phyloP scores from a whole-genome alignment of 148 eudicot species.

The Bassia scoparia region DNA sequence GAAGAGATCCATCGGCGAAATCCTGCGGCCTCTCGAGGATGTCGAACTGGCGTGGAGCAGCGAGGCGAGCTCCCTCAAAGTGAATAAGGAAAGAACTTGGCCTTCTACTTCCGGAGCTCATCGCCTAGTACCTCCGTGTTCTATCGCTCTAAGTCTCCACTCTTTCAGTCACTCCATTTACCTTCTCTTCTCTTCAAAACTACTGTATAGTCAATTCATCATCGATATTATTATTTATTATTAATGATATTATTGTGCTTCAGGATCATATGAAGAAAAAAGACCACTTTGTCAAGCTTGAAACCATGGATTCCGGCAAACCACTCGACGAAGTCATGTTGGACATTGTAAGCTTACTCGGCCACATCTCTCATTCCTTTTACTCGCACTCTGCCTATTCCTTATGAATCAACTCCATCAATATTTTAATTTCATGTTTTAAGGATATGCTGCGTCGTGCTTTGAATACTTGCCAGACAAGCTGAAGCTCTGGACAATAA shows the following conservation, averaged over 20 bases:
- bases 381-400: not conserved
- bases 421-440: slow-evolving; percentile 19
- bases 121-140: slow-evolving; percentile 85
- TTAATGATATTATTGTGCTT: no score
- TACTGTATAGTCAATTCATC: no score
- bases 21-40: slow-evolving; percentile 89
- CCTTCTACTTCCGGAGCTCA: slow-evolving; percentile 78
- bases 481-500: slow-evolving; percentile 87
- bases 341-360: slow-evolving; percentile 66
- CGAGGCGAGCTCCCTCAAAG: slow-evolving; percentile 59
- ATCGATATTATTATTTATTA: no score
- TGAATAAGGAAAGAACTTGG: slow-evolving; percentile 73
- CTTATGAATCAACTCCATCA: slow-evolving; percentile 14
- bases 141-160: slow-evolving; percentile 72
- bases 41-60: slow-evolving; percentile 85
- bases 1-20: slow-evolving; percentile 79
- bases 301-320: slow-evolving; percentile 80
- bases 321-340: slow-evolving; percentile 85
- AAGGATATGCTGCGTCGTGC: slow-evolving; percentile 94
- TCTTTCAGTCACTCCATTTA: not conserved
- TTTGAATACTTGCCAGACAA: slow-evolving; percentile 87
- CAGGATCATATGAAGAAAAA: slow-evolving; percentile 80
- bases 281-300: slow-evolving; percentile 65
- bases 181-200: no score
- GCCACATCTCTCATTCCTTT: not conserved